Evolutionary conservation across 805 yeast species (phyloP).

Genomic region (Candida manassasensis): DNA sequence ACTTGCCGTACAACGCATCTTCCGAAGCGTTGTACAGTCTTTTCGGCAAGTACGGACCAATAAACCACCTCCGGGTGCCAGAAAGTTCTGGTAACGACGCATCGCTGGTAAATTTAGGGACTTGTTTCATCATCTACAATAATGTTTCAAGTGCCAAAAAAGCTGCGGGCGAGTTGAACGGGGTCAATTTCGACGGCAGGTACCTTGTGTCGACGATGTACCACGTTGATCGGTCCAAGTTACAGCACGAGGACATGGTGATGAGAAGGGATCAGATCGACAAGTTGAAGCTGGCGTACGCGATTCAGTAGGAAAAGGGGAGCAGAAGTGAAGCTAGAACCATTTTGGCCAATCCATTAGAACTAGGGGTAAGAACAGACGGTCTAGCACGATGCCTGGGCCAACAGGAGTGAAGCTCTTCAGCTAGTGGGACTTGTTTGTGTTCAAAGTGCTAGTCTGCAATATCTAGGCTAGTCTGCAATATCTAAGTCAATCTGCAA

Average conservation of each 20-base stretch:
- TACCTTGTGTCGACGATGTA: conserved; percentile 51
- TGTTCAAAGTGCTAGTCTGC: too few species aligned
- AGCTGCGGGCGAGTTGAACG: conserved; percentile 54
- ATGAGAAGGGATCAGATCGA: conserved; percentile 24
- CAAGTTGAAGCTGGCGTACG: conserved; percentile 10
- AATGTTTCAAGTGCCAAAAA: conserved; percentile 43
- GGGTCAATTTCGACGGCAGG: conserved; percentile 55
- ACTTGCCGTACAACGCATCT: conserved; percentile 50
- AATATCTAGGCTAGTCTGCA: too few species aligned
- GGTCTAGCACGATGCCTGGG: too few species aligned
- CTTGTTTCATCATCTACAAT: conserved; percentile 52
- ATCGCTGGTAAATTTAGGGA: conserved; percentile 24
- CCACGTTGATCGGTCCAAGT: conserved; percentile 36
- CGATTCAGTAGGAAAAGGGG: background rate
- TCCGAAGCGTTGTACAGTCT: conserved; percentile 45
- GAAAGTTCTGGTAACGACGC: conserved; percentile 1
- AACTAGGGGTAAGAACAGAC: too few species aligned
- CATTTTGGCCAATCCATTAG: too few species aligned
- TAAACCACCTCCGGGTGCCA: conserved; percentile 47
- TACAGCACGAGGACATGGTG: conserved; percentile 21
- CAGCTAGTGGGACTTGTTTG: too few species aligned
- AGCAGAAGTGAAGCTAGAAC: too few species aligned
- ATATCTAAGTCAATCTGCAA: too few species aligned
- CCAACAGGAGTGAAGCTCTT: too few species aligned
- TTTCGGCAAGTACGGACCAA: conserved; percentile 52